Conservation (phyloP, 2,329 filamentous ascomycete genomes). For the Fusarium tupiense region DNA sequence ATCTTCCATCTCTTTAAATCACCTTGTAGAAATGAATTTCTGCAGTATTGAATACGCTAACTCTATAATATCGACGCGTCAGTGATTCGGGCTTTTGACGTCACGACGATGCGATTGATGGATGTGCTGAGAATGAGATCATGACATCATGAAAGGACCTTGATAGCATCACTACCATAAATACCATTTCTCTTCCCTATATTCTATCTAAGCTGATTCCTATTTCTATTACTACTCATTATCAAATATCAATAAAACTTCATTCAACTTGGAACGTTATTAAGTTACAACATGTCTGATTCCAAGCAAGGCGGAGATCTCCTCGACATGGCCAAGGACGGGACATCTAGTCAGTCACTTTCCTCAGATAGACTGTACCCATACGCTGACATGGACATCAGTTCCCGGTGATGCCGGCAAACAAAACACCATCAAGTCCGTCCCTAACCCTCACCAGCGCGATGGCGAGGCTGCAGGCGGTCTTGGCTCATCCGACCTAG, state of each 20-base stretch:
- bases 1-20: neutral
- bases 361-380: rapidly evolving
- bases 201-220: rapidly evolving
- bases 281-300: conserved; percentile 1
- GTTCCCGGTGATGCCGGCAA: conserved; percentile 12
- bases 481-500: neutral
- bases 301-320: conserved; percentile 27
- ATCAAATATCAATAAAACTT: too few relatives aligned
- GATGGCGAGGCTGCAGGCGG: conserved; percentile 11
- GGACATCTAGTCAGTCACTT: neutral
- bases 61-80: conserved; percentile 21
- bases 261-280: rapidly evolving
- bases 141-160: conserved; percentile 23
- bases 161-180: neutral
- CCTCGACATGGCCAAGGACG: conserved; percentile 30
- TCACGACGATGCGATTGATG: neutral
- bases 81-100: conserved; percentile 14
- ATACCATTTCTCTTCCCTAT: neutral
- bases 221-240: rapidly evolving
- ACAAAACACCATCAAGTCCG: conserved; percentile 15
- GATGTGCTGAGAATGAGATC: neutral
- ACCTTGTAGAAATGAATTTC: rapidly evolving
- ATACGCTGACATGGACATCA: neutral
- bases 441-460: conserved; percentile 11
- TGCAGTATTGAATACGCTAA: neutral